These are phyloP conservation scores for Plantago coronopus DNA, from an alignment of 305 asterid species.

Conservation along the genomic window DNA sequence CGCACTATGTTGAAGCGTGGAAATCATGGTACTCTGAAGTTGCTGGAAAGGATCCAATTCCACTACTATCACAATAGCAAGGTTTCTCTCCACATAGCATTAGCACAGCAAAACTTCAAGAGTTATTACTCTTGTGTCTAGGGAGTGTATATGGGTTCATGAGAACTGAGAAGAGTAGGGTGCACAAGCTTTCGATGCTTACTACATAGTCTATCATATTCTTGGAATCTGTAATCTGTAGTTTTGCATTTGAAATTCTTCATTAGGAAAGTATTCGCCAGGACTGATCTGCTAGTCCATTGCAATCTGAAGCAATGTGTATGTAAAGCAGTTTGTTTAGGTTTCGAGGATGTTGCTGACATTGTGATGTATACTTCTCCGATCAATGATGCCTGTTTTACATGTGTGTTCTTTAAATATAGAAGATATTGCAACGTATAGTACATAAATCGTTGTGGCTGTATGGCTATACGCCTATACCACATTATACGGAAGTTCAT, in stretches of 20 bases:
- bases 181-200: too few relatives aligned
- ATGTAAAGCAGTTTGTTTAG: not conserved
- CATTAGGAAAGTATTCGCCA: not conserved
- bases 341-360: not conserved
- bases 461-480: too few relatives aligned
- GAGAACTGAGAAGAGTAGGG: not conserved
- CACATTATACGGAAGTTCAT: too few relatives aligned
- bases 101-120: constrained; percentile 16
- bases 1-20: constrained; percentile 92
- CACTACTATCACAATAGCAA: constrained; percentile 36
- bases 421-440: too few relatives aligned
- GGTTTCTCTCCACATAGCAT: constrained; percentile 7
- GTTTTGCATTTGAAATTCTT: constrained; percentile 11
- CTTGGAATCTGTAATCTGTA: not conserved
- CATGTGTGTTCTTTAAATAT: too few relatives aligned
- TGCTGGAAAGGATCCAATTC: constrained; percentile 65
- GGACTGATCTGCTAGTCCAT: not conserved
- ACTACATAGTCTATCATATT: too few relatives aligned
- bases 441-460: too few relatives aligned
- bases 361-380: not conserved
- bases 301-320: constrained; percentile 6
- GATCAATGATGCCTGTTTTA: too few relatives aligned
- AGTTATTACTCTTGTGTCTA: constrained; percentile 14
- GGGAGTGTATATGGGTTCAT: not conserved
- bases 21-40: constrained; percentile 86